Percentiles rank a stretch among this genome's conserved stretches.
These are phyloP conservation scores for Trifolium fragiferum DNA, from an alignment of 306 rosid genomes.

Conservation along the genomic window DNA sequence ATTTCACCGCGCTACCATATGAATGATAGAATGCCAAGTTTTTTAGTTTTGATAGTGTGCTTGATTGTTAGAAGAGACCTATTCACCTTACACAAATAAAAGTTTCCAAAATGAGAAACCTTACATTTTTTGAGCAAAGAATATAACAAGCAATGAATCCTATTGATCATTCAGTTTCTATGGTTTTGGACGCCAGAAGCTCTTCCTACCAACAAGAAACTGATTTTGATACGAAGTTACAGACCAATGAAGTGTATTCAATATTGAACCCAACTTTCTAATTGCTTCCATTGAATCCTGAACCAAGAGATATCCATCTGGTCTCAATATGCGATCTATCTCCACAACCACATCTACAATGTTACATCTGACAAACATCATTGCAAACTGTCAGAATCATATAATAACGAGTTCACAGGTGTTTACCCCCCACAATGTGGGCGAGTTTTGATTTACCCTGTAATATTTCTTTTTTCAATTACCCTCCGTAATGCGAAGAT, in stretches of 20 bases:
- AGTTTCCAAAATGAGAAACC: background rate
- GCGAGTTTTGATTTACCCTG: too few relatives aligned
- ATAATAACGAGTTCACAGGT: too few relatives aligned
- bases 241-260: conserved; percentile 84
- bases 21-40: too few relatives aligned
- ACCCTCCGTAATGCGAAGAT: too few relatives aligned
- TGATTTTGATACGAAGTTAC: conserved; percentile 55
- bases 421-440: too few relatives aligned
- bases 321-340: conserved; percentile 92
- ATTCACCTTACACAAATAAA: too few relatives aligned
- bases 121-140: background rate
- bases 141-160: background rate
- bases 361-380: conserved; percentile 69
- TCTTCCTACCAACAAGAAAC: conserved; percentile 74
- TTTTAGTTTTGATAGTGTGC: too few relatives aligned
- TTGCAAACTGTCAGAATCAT: conserved; percentile 32
- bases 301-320: conserved; percentile 75
- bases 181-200: conserved; percentile 60
- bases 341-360: conserved; percentile 64
- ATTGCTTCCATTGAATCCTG: conserved; percentile 70
- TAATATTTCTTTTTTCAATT: too few relatives aligned
- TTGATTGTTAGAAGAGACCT: too few relatives aligned
- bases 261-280: conserved; percentile 60
- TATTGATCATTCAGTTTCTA: background rate
- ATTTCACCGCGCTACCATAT: too few relatives aligned